These are phyloP conservation scores for Cairneyella variabilis DNA, from an alignment of 495 filamentous ascomycete genomes.

Conservation along the genomic window DNA sequence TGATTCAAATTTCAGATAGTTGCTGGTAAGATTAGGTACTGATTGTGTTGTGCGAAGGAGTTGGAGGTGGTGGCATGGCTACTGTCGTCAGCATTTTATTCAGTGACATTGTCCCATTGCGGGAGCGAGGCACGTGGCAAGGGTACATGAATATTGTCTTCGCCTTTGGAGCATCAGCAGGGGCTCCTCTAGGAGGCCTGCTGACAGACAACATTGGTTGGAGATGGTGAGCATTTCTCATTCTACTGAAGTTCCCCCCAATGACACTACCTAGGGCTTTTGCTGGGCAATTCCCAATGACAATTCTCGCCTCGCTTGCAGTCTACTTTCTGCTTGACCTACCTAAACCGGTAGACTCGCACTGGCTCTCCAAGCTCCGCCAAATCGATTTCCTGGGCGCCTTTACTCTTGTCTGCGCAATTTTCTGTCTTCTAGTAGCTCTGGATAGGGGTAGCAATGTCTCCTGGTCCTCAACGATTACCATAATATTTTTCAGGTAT, in stretches of 20 bases:
- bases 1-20: background rate
- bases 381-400: slow-evolving; percentile 81
- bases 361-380: slow-evolving; percentile 48
- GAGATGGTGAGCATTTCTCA: slow-evolving; percentile 52
- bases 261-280: slow-evolving; percentile 54
- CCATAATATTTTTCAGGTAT: slow-evolving; percentile 57
- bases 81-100: slow-evolving; percentile 74
- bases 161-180: slow-evolving; percentile 63
- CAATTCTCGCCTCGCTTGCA: slow-evolving; percentile 59
- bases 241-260: background rate
- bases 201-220: slow-evolving; percentile 75
- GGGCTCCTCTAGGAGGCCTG: slow-evolving; percentile 74
- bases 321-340: slow-evolving; percentile 62
- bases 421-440: slow-evolving; percentile 68
- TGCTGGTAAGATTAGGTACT: too few relatives aligned
- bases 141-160: slow-evolving; percentile 80
- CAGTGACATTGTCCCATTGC: slow-evolving; percentile 69
- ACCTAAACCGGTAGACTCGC: slow-evolving; percentile 46
- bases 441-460: slow-evolving; percentile 77
- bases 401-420: slow-evolving; percentile 62
- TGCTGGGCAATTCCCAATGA: slow-evolving; percentile 65
- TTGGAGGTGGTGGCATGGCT: slow-evolving; percentile 85
- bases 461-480: slow-evolving; percentile 58
- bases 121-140: slow-evolving; percentile 78
- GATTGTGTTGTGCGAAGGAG: slow-evolving; percentile 57